Conservation (phyloP, 2,329 filamentous ascomycete species). For the Colletotrichum tropicale region DNA sequence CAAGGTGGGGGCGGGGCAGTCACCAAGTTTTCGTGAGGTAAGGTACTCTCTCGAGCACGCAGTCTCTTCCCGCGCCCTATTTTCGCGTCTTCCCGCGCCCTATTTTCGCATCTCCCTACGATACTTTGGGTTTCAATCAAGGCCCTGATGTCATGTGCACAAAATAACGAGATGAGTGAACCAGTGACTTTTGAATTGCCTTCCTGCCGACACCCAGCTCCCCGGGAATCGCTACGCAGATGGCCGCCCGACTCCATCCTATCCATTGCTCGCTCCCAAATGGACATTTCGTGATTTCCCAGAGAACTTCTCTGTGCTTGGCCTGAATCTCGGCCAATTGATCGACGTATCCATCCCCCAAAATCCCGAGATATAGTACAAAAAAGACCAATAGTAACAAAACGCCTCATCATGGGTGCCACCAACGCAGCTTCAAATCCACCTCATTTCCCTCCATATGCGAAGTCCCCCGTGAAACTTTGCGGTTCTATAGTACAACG, state of each 20-base stretch:
- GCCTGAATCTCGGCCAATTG: background rate
- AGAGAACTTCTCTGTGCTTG: background rate
- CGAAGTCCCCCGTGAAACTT: background rate
- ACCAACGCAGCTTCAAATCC: background rate
- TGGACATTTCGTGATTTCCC: background rate
- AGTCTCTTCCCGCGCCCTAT: background rate
- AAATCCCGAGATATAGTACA: slow-evolving; percentile 19
- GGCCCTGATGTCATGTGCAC: background rate
- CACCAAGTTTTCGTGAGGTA: background rate
- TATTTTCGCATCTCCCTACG: background rate
- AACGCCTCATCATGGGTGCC: slow-evolving; percentile 11
- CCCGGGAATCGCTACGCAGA: slow-evolving; percentile 11
- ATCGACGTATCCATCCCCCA: slow-evolving; percentile 11
- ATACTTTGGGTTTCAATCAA: background rate
- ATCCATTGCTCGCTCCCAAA: slow-evolving; percentile 11
- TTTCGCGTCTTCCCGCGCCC: background rate
- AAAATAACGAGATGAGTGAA: background rate
- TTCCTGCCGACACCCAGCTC: slow-evolving; percentile 4
- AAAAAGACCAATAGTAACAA: slow-evolving; percentile 5
- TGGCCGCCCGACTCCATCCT: slow-evolving; percentile 10
- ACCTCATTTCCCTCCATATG: background rate
- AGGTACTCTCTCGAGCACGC: background rate
- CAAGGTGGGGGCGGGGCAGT: slow-evolving; percentile 17
- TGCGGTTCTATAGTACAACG: background rate
- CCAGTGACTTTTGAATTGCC: slow-evolving; percentile 17